Percentiles rank a stretch among this genome's conserved stretches.
These are phyloP conservation scores for Alternaria metachromatica DNA, from an alignment of 2,329 filamentous ascomycete species.

Conservation along the genomic window DNA sequence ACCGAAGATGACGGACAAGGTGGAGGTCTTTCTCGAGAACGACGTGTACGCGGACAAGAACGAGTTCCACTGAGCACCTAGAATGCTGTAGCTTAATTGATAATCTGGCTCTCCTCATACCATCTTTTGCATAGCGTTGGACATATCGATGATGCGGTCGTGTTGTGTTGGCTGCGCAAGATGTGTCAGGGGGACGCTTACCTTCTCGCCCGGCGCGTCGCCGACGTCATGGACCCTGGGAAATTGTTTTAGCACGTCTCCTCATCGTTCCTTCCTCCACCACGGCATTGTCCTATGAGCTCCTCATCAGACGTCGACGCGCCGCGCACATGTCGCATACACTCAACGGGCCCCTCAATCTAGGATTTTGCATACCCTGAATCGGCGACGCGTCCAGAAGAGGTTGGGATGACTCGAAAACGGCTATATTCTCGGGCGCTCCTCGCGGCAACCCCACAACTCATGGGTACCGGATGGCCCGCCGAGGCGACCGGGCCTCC, in stretches of 20 bases:
- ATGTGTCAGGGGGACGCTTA: not conserved
- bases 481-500: not conserved
- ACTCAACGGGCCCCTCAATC: not conserved
- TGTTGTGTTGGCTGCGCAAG: not conserved
- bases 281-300: not conserved
- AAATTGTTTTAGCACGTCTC: not conserved
- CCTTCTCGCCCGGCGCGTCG: not conserved
- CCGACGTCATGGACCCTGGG: not conserved
- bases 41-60: constrained; percentile 37
- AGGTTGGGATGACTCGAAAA: not conserved
- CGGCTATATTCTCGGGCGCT: not conserved
- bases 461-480: not conserved
- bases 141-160: not conserved
- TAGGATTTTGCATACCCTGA: not conserved
- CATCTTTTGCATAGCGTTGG: not conserved
- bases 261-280: not conserved
- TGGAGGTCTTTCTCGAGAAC: constrained; percentile 36
- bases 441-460: not conserved
- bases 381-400: not conserved
- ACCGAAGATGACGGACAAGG: constrained; percentile 37
- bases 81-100: not conserved
- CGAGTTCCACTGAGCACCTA: constrained; percentile 20
- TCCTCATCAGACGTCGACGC: not conserved
- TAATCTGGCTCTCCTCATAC: not conserved
- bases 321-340: not conserved